A percentile compares a stretch with the other conserved stretches of the same genome.
Conservation (phyloP, 1,139 yeast genomes). For the Kluyveromyces sp. region DNA sequence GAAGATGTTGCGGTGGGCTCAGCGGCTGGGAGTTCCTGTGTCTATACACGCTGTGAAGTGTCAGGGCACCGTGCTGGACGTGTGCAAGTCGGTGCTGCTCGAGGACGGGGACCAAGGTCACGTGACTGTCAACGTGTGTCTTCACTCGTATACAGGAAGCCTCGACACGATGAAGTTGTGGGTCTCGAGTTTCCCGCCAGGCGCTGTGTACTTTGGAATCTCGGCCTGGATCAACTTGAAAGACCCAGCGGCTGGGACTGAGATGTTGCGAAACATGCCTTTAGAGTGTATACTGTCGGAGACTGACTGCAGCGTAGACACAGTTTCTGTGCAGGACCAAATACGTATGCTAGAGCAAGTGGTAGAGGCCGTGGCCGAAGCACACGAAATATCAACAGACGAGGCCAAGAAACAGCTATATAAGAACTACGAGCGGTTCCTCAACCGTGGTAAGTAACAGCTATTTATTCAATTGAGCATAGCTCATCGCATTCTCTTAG, state of each 20-base stretch:
- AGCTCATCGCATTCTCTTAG: background rate
- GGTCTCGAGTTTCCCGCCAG: constrained; percentile 32
- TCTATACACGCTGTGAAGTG: constrained; percentile 84
- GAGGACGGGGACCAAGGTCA: constrained; percentile 5
- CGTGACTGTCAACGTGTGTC: constrained; percentile 37
- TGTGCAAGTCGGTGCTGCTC: constrained; percentile 29
- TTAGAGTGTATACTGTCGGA: constrained; percentile 41
- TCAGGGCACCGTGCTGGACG: constrained; percentile 53
- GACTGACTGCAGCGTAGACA: constrained; percentile 40
- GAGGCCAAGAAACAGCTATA: constrained; percentile 12
- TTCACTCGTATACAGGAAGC: constrained; percentile 88
- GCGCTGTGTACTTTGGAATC: constrained; percentile 46
- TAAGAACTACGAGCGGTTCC: constrained; percentile 15
- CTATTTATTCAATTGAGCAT: too few species aligned
- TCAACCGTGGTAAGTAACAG: too few species aligned
- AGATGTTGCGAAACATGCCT: constrained; percentile 34
- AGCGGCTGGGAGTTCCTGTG: constrained; percentile 41
- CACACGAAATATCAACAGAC: constrained; percentile 6
- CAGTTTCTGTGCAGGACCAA: background rate
- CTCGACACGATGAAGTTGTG: constrained; percentile 54
- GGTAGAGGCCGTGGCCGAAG: constrained; percentile 6
- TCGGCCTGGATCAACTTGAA: constrained; percentile 51
- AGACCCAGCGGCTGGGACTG: constrained; percentile 28
- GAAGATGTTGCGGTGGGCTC: constrained; percentile 50
- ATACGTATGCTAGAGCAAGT: constrained; percentile 5